Evolutionary conservation across 129 eudicot species (phyloP).

Genomic region (Chrysanthemum makinoi): DNA sequence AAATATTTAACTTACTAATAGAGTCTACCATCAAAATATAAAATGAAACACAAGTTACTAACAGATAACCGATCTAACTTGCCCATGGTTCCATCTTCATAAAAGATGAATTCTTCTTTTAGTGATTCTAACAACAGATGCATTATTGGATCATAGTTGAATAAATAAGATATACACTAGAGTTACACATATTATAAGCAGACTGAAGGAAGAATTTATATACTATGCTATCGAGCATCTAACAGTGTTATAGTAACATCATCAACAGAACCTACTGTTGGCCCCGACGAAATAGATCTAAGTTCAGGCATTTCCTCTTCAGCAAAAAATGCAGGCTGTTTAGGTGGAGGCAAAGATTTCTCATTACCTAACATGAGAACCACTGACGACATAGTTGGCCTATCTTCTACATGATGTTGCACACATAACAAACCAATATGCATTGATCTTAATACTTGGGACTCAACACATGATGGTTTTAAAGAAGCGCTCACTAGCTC

Average conservation of each 20-base stretch:
- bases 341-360: slow-evolving; percentile 12
- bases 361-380: slow-evolving; percentile 17
- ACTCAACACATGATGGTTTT: background rate
- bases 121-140: background rate
- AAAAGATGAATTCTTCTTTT: background rate
- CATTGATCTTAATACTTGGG: slow-evolving; percentile 20
- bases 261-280: slow-evolving; percentile 3
- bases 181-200: background rate
- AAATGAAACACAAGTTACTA: no score
- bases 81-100: no score
- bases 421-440: slow-evolving; percentile 47
- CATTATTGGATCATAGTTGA: background rate
- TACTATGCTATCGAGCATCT: slow-evolving; percentile 1
- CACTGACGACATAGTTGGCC: slow-evolving; percentile 44
- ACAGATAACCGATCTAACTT: no score
- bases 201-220: background rate
- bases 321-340: slow-evolving; percentile 24
- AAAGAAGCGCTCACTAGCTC: background rate
- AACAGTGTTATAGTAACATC: slow-evolving; percentile 6
- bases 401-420: slow-evolving; percentile 41
- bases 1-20: no score
- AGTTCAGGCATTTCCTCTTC: background rate
- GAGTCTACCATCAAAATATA: no score
- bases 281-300: background rate
- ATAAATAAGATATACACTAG: background rate